These are phyloP conservation scores for Aspergillus bridgeri DNA, from an alignment of 495 filamentous ascomycete species.

Conservation along the genomic window DNA sequence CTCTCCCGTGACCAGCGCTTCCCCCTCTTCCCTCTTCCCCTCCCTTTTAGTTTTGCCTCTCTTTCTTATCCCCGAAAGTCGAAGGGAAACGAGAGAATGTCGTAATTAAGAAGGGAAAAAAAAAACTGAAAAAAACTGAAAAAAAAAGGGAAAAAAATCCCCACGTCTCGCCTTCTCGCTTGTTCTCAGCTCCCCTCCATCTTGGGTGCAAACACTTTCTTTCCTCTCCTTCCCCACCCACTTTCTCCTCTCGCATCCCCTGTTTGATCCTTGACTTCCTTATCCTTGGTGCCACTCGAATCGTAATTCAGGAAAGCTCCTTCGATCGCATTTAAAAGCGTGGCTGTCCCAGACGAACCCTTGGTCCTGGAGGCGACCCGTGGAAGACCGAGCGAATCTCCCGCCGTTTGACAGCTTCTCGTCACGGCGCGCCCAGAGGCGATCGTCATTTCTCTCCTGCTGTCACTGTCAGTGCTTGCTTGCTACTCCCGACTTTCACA, in stretches of 20 bases:
- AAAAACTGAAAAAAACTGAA: background rate
- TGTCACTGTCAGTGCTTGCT: background rate
- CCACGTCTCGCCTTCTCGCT: background rate
- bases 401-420: constrained; percentile 37
- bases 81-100: too few relatives aligned
- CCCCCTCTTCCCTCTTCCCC: constrained; percentile 7
- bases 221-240: constrained; percentile 11
- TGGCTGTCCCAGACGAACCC: constrained; percentile 19
- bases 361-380: constrained; percentile 29
- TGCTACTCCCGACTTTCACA: too few relatives aligned
- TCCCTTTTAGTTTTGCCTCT: constrained; percentile 9
- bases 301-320: background rate
- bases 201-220: background rate
- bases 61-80: constrained; percentile 6
- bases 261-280: too few relatives aligned
- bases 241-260: constrained; percentile 13
- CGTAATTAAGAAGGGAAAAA: too few relatives aligned
- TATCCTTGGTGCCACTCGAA: background rate
- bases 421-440: constrained; percentile 29
- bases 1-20: constrained; percentile 10
- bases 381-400: constrained; percentile 38
- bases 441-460: constrained; percentile 15
- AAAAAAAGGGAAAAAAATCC: too few relatives aligned
- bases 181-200: background rate
- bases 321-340: constrained; percentile 5